Evolutionary conservation across 169 alveolate species (phyloP).

Genomic region (Besnoitia besnoiti): DNA sequence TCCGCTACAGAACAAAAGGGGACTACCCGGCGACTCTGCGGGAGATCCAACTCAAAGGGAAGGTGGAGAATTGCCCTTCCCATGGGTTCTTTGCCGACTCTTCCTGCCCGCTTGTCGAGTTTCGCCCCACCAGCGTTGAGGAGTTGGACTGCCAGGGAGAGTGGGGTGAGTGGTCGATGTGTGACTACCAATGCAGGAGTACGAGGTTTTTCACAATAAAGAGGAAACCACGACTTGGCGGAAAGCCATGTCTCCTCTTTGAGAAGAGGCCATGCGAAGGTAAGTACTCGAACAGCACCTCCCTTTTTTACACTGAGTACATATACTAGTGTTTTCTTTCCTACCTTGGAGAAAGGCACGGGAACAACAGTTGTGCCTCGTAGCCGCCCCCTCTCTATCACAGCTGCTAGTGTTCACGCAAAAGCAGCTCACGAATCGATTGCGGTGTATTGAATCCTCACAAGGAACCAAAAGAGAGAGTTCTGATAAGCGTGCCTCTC

Average conservation of each 20-base stretch:
- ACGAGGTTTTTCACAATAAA: constrained; percentile 2
- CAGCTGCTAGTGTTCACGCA: no score
- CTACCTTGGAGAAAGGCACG: no score
- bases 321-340: no score
- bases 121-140: not conserved
- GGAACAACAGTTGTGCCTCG: no score
- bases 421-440: no score
- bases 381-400: no score
- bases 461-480: no score
- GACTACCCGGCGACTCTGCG: not conserved
- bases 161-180: constrained; percentile 40
- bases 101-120: not conserved
- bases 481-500: no score
- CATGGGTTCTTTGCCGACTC: constrained; percentile 28
- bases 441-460: no score
- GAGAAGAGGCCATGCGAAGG: constrained; percentile 14
- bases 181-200: not conserved
- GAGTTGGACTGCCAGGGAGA: constrained; percentile 39
- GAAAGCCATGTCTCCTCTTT: constrained; percentile 4
- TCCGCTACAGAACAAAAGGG: not conserved
- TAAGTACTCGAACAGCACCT: no score
- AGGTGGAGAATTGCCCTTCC: not conserved
- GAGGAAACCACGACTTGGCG: constrained; percentile 19
- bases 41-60: constrained; percentile 8
- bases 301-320: no score